Evolutionary conservation across 257 asterid genomes (phyloP).

Genomic region (Paraleonurus japonicus): DNA sequence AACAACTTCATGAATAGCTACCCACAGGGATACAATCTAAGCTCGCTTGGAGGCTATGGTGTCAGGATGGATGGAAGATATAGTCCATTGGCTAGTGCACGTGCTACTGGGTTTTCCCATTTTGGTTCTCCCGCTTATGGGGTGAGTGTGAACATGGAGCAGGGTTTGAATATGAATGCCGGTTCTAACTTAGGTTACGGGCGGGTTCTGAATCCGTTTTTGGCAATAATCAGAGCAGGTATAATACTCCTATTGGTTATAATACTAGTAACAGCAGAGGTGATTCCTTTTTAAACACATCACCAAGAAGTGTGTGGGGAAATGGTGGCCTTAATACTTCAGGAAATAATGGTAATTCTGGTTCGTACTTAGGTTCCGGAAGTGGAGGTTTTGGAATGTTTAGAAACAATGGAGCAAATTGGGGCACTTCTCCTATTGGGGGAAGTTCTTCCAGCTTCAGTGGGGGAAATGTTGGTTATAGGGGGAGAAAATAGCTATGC

Average conservation of each 20-base stretch:
- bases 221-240: conserved; percentile 52
- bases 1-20: conserved; percentile 49
- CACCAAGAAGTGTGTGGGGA: conserved; percentile 75
- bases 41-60: conserved; percentile 57
- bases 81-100: conserved; percentile 45
- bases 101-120: conserved; percentile 50
- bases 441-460: conserved; percentile 34
- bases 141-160: conserved; percentile 63
- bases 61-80: conserved; percentile 74
- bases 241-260: conserved; percentile 70
- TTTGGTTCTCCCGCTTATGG: conserved; percentile 55
- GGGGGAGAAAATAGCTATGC: conserved; percentile 47
- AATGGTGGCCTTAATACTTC: conserved; percentile 38
- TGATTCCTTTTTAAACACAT: conserved; percentile 49
- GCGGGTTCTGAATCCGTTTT: conserved; percentile 65
- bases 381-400: conserved; percentile 46
- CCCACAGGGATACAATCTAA: conserved; percentile 40
- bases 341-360: conserved; percentile 35
- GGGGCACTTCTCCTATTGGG: conserved; percentile 49
- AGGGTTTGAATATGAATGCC: conserved; percentile 39
- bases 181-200: conserved; percentile 54
- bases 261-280: conserved; percentile 49
- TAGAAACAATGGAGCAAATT: conserved; percentile 43
- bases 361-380: conserved; percentile 49
- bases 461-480: conserved; percentile 43